phyloP scores from a whole-genome alignment of 495 filamentous ascomycete genomes.

The Penicillium roqueforti region DNA sequence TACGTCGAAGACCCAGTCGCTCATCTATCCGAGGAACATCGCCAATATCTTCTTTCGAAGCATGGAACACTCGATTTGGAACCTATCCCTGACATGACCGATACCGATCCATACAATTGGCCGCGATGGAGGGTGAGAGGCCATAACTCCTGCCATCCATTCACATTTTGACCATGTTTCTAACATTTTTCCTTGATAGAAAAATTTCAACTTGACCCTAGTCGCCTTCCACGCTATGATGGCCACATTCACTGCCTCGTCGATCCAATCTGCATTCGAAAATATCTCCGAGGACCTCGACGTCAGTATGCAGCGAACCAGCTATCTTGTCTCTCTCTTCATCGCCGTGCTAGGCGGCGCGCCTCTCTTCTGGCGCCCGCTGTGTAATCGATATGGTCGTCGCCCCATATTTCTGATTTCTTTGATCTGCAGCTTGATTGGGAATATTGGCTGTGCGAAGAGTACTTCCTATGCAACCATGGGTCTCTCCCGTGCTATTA shows the following conservation, averaged over 20 bases:
- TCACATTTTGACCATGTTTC: neutral
- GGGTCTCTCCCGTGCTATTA: constrained; percentile 41
- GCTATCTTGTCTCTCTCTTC: constrained; percentile 50
- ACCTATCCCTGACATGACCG: constrained; percentile 43
- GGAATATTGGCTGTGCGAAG: constrained; percentile 46
- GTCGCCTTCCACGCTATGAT: constrained; percentile 56
- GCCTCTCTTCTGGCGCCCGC: constrained; percentile 51
- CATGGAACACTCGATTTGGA: constrained; percentile 51
- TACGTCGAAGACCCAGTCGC: constrained; percentile 22
- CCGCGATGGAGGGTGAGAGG: constrained; percentile 35
- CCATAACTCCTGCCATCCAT: neutral
- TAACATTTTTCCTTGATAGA: constrained; percentile 26
- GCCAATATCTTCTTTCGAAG: constrained; percentile 42
- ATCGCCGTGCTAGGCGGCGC: constrained; percentile 50
- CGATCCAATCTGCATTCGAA: constrained; percentile 51
- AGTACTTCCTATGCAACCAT: constrained; percentile 40
- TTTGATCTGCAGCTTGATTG: constrained; percentile 38
- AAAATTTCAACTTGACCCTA: constrained; percentile 49
- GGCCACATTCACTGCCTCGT: constrained; percentile 50
- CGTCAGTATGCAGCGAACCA: constrained; percentile 43
- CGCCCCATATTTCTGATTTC: constrained; percentile 51
- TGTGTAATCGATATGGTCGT: constrained; percentile 51
- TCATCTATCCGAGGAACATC: constrained; percentile 25
- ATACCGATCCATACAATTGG: constrained; percentile 54
- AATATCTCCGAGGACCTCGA: constrained; percentile 44